Conservation (phyloP, 2,329 filamentous ascomycete species). For the Ceratocystiopsis brevicomis region DNA sequence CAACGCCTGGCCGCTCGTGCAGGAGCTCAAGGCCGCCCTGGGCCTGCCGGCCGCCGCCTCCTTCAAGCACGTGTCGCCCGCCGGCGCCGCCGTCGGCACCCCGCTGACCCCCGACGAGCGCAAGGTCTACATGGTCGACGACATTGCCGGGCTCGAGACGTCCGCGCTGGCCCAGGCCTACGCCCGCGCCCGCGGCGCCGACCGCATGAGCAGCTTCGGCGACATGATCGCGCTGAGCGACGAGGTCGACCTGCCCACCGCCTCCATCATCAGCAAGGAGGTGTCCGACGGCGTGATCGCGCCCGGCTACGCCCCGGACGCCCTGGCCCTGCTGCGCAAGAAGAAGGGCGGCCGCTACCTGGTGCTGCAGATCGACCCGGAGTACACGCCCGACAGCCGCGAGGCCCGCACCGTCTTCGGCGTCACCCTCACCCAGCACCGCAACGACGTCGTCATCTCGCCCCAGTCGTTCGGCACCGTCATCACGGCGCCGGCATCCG, state of each 20-base stretch:
- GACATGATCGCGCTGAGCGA: constrained; percentile 90
- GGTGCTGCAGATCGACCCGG: constrained; percentile 81
- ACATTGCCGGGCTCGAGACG: constrained; percentile 72
- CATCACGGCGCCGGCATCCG: constrained; percentile 62
- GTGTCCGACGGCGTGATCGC: constrained; percentile 95
- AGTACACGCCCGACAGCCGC: constrained; percentile 60
- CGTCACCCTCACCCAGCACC: constrained; percentile 70
- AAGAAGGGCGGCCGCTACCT: constrained; percentile 98
- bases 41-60: constrained; percentile 80
- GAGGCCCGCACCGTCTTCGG: constrained; percentile 85
- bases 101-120: constrained; percentile 73
- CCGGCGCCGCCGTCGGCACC: constrained; percentile 83
- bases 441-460: constrained; percentile 77
- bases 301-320: constrained; percentile 66
- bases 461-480: constrained; percentile 72
- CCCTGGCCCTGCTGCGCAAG: constrained; percentile 81
- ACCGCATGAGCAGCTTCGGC: constrained; percentile 97
- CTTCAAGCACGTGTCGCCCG: constrained; percentile 98
- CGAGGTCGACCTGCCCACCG: constrained; percentile 76
- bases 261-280: constrained; percentile 94
- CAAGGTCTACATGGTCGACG: constrained; percentile 97
- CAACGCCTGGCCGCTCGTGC: constrained; percentile 92
- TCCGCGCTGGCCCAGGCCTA: constrained; percentile 87
- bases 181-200: constrained; percentile 81
- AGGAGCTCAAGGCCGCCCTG: constrained; percentile 81